Evolutionary conservation across 805 yeast species (phyloP).

Genomic region (Hanseniaspora pseudoguilliermondii): DNA sequence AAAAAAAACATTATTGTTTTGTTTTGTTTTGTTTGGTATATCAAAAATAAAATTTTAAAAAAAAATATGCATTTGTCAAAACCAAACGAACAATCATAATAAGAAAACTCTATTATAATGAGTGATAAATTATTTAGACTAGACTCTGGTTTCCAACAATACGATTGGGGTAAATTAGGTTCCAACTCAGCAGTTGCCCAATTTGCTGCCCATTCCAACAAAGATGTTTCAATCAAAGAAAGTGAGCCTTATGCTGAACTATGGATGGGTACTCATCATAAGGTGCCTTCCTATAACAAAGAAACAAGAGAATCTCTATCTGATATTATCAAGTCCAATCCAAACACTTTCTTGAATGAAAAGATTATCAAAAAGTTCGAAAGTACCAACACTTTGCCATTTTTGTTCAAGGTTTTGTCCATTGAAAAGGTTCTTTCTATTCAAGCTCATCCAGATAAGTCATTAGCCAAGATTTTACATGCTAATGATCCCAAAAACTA

Average conservation of each 20-base stretch:
- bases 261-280: slow-evolving; percentile 99
- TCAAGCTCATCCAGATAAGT: slow-evolving; percentile 96
- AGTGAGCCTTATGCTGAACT: slow-evolving; percentile 86
- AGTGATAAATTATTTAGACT: slow-evolving; percentile 29
- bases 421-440: slow-evolving; percentile 86
- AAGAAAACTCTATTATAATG: slow-evolving; percentile 16
- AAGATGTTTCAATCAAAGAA: slow-evolving; percentile 50
- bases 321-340: slow-evolving; percentile 49
- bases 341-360: slow-evolving; percentile 47
- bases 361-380: slow-evolving; percentile 54
- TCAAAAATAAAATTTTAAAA: not conserved
- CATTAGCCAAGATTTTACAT: slow-evolving; percentile 63
- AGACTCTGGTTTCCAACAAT: slow-evolving; percentile 50
- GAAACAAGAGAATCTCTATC: slow-evolving; percentile 48
- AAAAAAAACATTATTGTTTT: no score
- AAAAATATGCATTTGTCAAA: not conserved
- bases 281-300: slow-evolving; percentile 61
- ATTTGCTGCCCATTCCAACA: slow-evolving; percentile 62
- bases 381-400: slow-evolving; percentile 63
- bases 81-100: no score
- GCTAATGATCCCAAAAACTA: slow-evolving; percentile 79
- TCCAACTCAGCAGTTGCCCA: slow-evolving; percentile 76
- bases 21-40: not conserved
- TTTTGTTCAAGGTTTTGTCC: slow-evolving; percentile 83
- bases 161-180: slow-evolving; percentile 85